Conservation (phyloP, 2,329 filamentous ascomycete species). For the Pestalotiopsis sp. region DNA sequence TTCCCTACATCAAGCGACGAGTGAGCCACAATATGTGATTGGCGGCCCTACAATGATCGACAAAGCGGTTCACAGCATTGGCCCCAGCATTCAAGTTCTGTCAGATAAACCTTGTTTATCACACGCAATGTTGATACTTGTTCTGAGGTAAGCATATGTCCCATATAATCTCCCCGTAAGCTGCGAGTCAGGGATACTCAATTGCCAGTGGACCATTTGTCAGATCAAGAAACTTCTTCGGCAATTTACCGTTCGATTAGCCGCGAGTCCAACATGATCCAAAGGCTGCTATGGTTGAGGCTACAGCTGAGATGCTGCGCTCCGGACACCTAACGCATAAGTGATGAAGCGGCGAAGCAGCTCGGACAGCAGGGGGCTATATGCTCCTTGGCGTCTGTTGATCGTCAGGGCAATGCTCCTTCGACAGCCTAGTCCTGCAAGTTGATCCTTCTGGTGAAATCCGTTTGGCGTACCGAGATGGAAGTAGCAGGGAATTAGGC, state of each 20-base stretch:
- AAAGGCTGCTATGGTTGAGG: neutral
- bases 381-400: neutral
- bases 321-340: neutral
- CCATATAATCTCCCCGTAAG: neutral
- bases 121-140: neutral
- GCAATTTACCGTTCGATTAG: neutral
- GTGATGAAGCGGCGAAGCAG: neutral
- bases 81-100: neutral
- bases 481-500: neutral
- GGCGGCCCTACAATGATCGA: constrained; percentile 17
- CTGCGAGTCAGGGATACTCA: neutral
- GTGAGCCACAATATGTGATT: constrained; percentile 11
- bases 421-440: neutral
- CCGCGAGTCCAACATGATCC: neutral
- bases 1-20: neutral
- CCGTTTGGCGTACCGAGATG: neutral
- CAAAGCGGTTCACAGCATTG: neutral
- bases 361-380: neutral
- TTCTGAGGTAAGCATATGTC: constrained; percentile 2
- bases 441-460: neutral
- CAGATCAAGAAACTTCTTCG: neutral
- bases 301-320: neutral
- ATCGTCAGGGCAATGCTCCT: constrained; percentile 5
- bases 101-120: constrained; percentile 4
- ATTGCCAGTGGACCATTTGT: neutral